Base-by-base conservation (phyloP, 768 basidiomycete genomes). In the Kwoniella dejecticola region DNA sequence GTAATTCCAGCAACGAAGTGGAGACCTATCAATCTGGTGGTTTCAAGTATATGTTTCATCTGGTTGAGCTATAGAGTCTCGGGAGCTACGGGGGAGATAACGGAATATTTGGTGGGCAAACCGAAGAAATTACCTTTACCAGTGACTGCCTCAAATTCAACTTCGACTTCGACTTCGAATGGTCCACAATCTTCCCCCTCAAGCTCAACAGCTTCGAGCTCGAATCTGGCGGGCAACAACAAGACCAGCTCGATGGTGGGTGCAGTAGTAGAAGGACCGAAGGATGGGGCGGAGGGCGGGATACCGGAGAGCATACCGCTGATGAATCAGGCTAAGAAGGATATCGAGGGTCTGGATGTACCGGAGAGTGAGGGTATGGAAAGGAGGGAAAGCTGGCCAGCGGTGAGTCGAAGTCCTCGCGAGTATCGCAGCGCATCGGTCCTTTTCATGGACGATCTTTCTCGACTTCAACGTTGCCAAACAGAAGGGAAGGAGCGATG, bases 61-160 rank as follows among this genome's bases (percentile, higher is more conserved):
- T 94, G 87, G 79, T 75, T 94, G 30, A 88, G 85, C 59, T 84
- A 93, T 76, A 84, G 84, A 62, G 86, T 90, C 50, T 86, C 90
- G 10, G 83, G 84, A 69, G 90, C 91, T 23, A 90, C 88, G 1
- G 84, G 84, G 8, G 83, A 87, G 50, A 80, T 94, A 50, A 90
- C 91, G 7, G 80, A 79, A 24, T 79, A 77, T 68, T 64, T 81
- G 23, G 81, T 81, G 41, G 79, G 80, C n/a, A 77, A 77, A 52
- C 68, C 65, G 52, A 62, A 69, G 61, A 2, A 53, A n/a, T 47
- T 67, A 38, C 57, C 64, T 15, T n/a, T 42, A 31, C 74, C 69
- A 4, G 64, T 63, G 2, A 70, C n/a, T n/a, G n/a, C n/a, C n/a
- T n/a, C n/a, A n/a, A n/a, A n/a, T n/a, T n/a, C n/a, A n/a, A n/a